Evolutionary conservation across 805 yeast genomes (phyloP).

Genomic region (Alloascoidea hylecoeti): DNA sequence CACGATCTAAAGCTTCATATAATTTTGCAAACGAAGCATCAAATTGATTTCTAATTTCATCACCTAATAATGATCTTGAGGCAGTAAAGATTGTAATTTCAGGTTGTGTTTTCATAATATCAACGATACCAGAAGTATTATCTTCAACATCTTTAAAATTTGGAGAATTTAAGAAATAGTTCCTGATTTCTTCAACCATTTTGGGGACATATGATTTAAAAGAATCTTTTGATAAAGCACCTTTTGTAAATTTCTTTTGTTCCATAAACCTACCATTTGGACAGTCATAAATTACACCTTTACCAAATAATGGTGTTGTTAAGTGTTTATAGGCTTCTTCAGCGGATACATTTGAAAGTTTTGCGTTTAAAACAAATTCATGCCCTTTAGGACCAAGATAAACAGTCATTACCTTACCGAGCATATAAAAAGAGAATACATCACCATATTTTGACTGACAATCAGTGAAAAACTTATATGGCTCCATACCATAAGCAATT

Average conservation of each 20-base stretch:
- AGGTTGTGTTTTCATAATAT: slow-evolving; percentile 75
- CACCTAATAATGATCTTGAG: slow-evolving; percentile 80
- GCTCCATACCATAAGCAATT: slow-evolving; percentile 79
- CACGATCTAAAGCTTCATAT: slow-evolving; percentile 88
- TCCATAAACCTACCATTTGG: slow-evolving; percentile 92
- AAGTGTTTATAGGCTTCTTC: slow-evolving; percentile 92
- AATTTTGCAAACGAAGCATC: slow-evolving; percentile 73
- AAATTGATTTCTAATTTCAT: slow-evolving; percentile 75
- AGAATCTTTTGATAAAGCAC: slow-evolving; percentile 73
- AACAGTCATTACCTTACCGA: slow-evolving; percentile 91
- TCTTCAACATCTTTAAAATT: slow-evolving; percentile 20
- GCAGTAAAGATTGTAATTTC: slow-evolving; percentile 96
- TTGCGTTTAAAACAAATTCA: slow-evolving; percentile 88
- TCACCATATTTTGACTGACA: slow-evolving; percentile 84
- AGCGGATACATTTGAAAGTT: slow-evolving; percentile 80
- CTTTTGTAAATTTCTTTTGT: slow-evolving; percentile 93
- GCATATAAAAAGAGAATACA: slow-evolving; percentile 75
- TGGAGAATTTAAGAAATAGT: slow-evolving; percentile 45
- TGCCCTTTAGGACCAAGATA: slow-evolving; percentile 96
- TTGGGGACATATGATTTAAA: slow-evolving; percentile 80
- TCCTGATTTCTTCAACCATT: slow-evolving; percentile 62
- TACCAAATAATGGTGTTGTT: slow-evolving; percentile 97
- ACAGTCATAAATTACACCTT: slow-evolving; percentile 95
- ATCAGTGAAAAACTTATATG: slow-evolving; percentile 78
- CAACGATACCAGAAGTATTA: slow-evolving; percentile 13